Conservation (phyloP, 441 rosid species). For the Adansonia rubrostipa region DNA sequence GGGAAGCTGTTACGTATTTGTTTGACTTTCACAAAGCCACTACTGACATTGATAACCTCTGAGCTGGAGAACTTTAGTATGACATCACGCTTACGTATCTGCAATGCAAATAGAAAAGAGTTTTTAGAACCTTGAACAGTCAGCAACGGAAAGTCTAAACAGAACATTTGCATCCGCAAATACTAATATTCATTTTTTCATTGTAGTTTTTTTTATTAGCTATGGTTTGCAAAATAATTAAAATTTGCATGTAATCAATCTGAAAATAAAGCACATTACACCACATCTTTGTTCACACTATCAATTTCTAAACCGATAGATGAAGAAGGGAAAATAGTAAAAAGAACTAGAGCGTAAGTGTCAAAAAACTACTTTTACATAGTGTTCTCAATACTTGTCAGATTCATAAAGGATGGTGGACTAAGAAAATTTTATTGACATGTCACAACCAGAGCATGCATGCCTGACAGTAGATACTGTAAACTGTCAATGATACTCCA, state of each 20-base stretch:
- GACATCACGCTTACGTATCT: slow-evolving; percentile 77
- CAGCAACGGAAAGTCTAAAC: background rate
- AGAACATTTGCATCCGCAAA: background rate
- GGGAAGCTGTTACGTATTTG: slow-evolving; percentile 80
- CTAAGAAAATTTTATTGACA: background rate
- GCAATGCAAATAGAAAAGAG: slow-evolving; percentile 33
- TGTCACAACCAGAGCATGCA: background rate
- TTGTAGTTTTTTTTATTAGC: background rate
- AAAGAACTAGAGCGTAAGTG: background rate
- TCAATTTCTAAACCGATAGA: background rate
- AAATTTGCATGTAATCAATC: background rate
- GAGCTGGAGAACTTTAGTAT: slow-evolving; percentile 54
- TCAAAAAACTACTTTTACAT: background rate
- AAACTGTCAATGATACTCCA: background rate
- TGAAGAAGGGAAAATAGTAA: background rate
- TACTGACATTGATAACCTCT: slow-evolving; percentile 41
- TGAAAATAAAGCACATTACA: slow-evolving; percentile 5
- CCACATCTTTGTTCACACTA: background rate
- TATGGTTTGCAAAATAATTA: background rate
- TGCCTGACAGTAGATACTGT: background rate
- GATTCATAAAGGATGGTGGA: background rate
- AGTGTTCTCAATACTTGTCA: background rate
- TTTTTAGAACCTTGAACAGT: background rate
- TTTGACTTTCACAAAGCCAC: slow-evolving; percentile 51
- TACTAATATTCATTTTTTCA: background rate